Evolutionary conservation across 768 basidiomycete species (phyloP).

Genomic region (Tephrocybe rancida): DNA sequence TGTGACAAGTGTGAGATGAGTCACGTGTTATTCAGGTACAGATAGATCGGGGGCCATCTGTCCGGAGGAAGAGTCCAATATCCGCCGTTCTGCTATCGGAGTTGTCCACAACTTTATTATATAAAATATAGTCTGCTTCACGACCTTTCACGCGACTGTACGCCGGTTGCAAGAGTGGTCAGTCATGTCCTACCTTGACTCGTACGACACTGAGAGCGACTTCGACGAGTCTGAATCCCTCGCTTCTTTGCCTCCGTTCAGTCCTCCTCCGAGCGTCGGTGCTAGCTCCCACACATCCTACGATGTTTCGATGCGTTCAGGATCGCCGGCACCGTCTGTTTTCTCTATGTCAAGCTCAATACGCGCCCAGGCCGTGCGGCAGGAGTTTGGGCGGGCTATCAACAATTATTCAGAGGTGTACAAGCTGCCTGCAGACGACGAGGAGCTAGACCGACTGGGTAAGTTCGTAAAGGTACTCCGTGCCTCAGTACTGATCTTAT

Average conservation of each 20-base stretch:
- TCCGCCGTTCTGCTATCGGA: neutral
- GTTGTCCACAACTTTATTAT: neutral
- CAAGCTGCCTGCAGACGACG: conserved; percentile 76
- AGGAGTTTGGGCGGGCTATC: conserved; percentile 69
- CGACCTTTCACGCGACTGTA: neutral
- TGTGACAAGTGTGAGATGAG: neutral
- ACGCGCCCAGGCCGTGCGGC: conserved; percentile 56
- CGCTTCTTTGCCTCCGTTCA: conserved; percentile 41
- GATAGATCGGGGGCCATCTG: neutral
- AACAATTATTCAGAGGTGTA: conserved; percentile 85
- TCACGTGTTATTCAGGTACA: neutral
- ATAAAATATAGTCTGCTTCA: neutral
- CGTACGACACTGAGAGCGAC: conserved; percentile 36
- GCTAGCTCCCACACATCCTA: conserved; percentile 58
- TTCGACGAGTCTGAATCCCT: conserved; percentile 50
- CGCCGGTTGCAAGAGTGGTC: neutral
- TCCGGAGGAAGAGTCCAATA: neutral
- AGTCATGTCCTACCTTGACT: conserved; percentile 1
- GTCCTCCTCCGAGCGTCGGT: conserved; percentile 35
- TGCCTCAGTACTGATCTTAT: conserved; percentile 1
- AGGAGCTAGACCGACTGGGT: conserved; percentile 74
- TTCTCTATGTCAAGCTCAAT: conserved; percentile 69
- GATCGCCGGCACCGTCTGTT: conserved; percentile 69
- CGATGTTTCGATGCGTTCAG: conserved; percentile 61
- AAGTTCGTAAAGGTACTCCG: conserved; percentile 19